phyloP scores from a whole-genome alignment of 106 monocot genomes.

The Triglochin maritima region DNA sequence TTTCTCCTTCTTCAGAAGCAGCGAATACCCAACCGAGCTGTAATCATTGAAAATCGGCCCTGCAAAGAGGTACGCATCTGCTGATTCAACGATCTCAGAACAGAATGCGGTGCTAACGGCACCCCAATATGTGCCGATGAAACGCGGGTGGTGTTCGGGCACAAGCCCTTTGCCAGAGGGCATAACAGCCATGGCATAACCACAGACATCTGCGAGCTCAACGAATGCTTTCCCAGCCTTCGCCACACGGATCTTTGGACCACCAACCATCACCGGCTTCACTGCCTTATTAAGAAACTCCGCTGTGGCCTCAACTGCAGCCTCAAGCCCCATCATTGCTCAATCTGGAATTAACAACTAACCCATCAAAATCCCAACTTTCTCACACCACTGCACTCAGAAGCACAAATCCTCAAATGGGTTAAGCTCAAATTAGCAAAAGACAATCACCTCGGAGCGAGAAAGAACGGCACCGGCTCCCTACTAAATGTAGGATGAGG shows the following conservation, averaged over 20 bases:
- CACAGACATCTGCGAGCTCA: slow-evolving; percentile 37
- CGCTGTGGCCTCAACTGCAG: slow-evolving; percentile 39
- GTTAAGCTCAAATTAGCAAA: neutral
- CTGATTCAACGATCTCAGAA: slow-evolving; percentile 55
- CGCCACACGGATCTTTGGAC: slow-evolving; percentile 50
- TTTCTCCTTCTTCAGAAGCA: slow-evolving; percentile 59
- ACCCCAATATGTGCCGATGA: slow-evolving; percentile 73
- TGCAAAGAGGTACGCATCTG: slow-evolving; percentile 55
- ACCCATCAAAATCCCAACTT: neutral
- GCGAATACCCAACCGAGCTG: slow-evolving; percentile 63
- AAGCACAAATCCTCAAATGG: neutral
- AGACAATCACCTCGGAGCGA: slow-evolving; percentile 15
- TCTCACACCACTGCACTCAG: neutral
- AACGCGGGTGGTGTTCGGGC: slow-evolving; percentile 32
- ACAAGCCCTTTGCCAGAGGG: slow-evolving; percentile 56
- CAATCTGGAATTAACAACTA: slow-evolving; percentile 19
- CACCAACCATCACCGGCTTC: slow-evolving; percentile 51
- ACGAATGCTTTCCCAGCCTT: slow-evolving; percentile 41
- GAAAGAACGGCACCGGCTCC: slow-evolving; percentile 11
- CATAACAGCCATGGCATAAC: slow-evolving; percentile 45
- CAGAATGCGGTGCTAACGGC: slow-evolving; percentile 61
- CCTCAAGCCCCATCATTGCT: slow-evolving; percentile 53
- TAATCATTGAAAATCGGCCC: slow-evolving; percentile 74
- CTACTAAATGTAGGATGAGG: slow-evolving; percentile 13
- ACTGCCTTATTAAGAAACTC: slow-evolving; percentile 48